Percentiles rank a stretch among this genome's conserved stretches.
Evolutionary conservation across 805 yeast species (phyloP).

Genomic region (Yamadazyma akitaensis): DNA sequence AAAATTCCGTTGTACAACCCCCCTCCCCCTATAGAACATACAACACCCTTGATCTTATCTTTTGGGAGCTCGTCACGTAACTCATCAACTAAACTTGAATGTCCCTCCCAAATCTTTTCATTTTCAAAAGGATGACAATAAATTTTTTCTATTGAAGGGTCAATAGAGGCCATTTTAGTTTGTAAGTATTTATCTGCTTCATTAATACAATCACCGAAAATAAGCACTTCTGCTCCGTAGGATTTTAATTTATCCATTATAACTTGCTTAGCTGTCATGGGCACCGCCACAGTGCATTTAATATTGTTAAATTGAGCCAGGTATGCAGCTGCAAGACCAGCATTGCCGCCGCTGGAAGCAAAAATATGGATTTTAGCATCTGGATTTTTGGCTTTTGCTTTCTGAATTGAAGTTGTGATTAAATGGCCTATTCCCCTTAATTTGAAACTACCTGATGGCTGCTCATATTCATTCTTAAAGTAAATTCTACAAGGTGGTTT

Average conservation of each 20-base stretch:
- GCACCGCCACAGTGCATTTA: slow-evolving; percentile 32
- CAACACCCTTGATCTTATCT: slow-evolving; percentile 21
- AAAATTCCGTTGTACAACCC: slow-evolving; percentile 34
- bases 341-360: slow-evolving; percentile 36
- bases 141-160: slow-evolving; percentile 16
- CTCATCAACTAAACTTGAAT: slow-evolving; percentile 26
- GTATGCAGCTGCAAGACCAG: slow-evolving; percentile 36
- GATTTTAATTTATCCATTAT: slow-evolving; percentile 18
- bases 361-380: slow-evolving; percentile 20
- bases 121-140: slow-evolving; percentile 36
- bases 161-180: slow-evolving; percentile 11
- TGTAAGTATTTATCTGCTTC: slow-evolving; percentile 29
- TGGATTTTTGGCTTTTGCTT: slow-evolving; percentile 21
- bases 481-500: slow-evolving; percentile 41
- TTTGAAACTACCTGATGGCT: slow-evolving; percentile 59
- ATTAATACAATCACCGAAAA: slow-evolving; percentile 29
- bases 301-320: slow-evolving; percentile 19
- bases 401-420: slow-evolving; percentile 29
- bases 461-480: slow-evolving; percentile 51
- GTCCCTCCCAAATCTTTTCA: slow-evolving; percentile 32
- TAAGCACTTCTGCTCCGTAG: slow-evolving; percentile 23
- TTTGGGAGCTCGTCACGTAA: slow-evolving; percentile 11
- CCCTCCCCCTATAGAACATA: slow-evolving; percentile 35
- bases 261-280: slow-evolving; percentile 19
- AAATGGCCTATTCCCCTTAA: slow-evolving; percentile 54